Evolutionary conservation across 192 early-diverging fungal genomes (phyloP), one percentile per base, ranked within the genome.

Genomic region (Rhizophlyctis rosea): DNA sequence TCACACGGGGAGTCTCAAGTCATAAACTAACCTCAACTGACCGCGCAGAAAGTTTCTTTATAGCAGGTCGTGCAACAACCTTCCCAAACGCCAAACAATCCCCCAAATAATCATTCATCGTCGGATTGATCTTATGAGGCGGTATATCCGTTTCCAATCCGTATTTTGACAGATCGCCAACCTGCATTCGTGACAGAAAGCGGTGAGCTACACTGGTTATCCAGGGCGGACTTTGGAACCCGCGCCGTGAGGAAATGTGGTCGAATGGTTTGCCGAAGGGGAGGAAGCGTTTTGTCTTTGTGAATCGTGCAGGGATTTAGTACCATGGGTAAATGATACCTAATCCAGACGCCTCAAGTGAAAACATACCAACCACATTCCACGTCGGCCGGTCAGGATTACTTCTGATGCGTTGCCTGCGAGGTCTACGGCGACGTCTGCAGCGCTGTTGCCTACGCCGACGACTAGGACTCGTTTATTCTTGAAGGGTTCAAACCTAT

Each of bases 401-500:
- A 84, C 81, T 48, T 76, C 57, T 1, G 67, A 70, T 18, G 82
- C 76, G 54, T 79, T 67, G 39, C 68, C 33, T 0, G 81, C 79
- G n/a, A 86, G 52, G 50, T 86, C 84, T 0, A 77, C 78, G 21
- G 78, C 70, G 28, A 86, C 58, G 50, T 86, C 84, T 3, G 77
- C 73, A 1, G 72, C 82, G 62, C 78, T 81, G 62, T 84, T 86
- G 2, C 81, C 84, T 24, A 77, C 58, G 47, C 81, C 84, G 57
- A 86, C 78, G 1, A 86, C 75, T 4, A 84, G 49, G 2, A 83
- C 78, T 5, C 69, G 69, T 58, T 80, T 73, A 35, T 76, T 71
- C 23, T 65, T 61, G 63, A 61, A 82, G 7, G 66, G 61, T 31
- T 74, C 70, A 1, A 74, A 62, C 30, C 79, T 81, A 13, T 52